Evolutionary conservation across 129 eudicot genomes (phyloP), one percentile per base, ranked within the genome.

Genomic region (Pseudognaphalium luteoalbum): DNA sequence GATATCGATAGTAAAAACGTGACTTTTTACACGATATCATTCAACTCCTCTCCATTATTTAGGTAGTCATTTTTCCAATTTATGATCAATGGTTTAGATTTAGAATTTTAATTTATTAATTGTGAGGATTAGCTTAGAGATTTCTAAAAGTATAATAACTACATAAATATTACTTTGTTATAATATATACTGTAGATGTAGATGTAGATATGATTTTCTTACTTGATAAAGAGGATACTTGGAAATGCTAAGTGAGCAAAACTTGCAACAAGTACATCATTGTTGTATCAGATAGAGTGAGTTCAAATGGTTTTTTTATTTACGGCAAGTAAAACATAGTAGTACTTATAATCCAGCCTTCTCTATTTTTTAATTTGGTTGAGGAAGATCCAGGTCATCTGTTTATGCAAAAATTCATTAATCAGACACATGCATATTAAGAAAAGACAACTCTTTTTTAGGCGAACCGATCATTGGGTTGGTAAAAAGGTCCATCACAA

Each of bases 341-440:
- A 77, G 5, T 42, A 9, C 5, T 68, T 83, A 92, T 80, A 90
- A 73, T 25, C 98, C 98, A 7, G 56, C 81, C 1, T 85, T 73
- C 90, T 84, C 88, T 35, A 1, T 35, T 35, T 7, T 35, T 35
- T 94, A 66, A 92, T 88, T 81, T 92, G 98, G 82, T 88, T 90
- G 34, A 92, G 90, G 92, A 88, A 92, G 34, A 90, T 90, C 98
- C 93, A 90, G 37, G 98, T 90, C 94, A 92, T 86, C 98, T 92
- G 96, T 79, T 57, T 7, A 63, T 16, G 61, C 58, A 56, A 14
- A 42, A 61, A 65, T 70, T 8, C 15, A 32, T 6, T 44, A 66
- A 79, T 72, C 22, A 79, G 65, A 64, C 64, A 72, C 71, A 61
- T 62, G 71, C 60, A 74, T 61, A 64, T 16, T 1, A 32, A 64